Evolutionary conservation across 2,329 filamentous ascomycete species (phyloP), one percentile per base, ranked within the genome.

Genomic region (Diaporthe aspalathi): DNA sequence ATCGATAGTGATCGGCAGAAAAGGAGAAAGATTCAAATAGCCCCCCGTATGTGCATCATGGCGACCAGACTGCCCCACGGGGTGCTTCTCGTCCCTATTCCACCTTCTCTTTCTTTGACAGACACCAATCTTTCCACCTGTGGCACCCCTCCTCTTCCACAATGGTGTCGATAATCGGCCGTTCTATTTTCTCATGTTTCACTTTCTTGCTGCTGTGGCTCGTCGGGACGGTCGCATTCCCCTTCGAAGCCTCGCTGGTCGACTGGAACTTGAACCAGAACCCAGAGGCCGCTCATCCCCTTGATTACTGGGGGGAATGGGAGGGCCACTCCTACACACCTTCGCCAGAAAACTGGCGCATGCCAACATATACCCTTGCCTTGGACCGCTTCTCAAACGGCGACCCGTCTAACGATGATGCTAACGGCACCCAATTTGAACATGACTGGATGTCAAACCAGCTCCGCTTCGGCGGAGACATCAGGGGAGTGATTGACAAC

Each of bases 361-460:
- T 71, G 65, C 72, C 72, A 27, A 71, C 66, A 24, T 91, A 91
- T 76, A 89, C 87, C 16, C 81, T 91, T 56, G 89, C 90, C 75
- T 79, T 90, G 16, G 89, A 91, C 77, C 82, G 88, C 70, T 91
- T 88, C 75, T 87, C 89, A 32, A 90, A 91, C 74, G 89, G 89
- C 16, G 86, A 91, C 74, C 89, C 89, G 8, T 83, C 84, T 16
- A 91, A 91, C 75, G 88, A 91, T 76, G 86, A 90, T 72, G 84
- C 86, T 24, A 91, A 91, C 75, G 87, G 85, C 16, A 90, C 88
- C 0, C 73, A 81, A 2, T 91, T 87, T 77, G 89, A 91, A 73
- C 87, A 89, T 78, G 88, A 91, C 76, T 76, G 84, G 67, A 84
- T 83, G 73, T 87, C 84, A 52, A 90, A 87, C 67, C 88, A 90